Evolutionary conservation across 768 basidiomycete species (phyloP).

Genomic region (Fibroporia radiculosa): DNA sequence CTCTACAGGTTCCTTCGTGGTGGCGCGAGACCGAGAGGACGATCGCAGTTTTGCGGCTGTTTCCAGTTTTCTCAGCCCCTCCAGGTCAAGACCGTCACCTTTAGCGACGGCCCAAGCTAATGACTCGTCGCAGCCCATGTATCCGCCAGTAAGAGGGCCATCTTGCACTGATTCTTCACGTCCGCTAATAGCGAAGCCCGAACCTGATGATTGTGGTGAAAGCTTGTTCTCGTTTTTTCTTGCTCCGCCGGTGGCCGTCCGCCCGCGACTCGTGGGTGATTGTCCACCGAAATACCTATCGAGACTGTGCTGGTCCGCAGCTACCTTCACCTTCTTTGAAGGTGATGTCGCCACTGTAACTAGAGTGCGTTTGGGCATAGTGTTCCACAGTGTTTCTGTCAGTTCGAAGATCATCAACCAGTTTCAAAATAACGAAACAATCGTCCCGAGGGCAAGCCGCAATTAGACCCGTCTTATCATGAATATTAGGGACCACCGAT

Average conservation of each 20-base stretch:
- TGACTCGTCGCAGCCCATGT: not conserved
- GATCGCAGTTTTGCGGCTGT: not conserved
- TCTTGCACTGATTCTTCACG: not conserved
- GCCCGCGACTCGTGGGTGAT: no score
- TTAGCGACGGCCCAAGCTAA: slow-evolving; percentile 17
- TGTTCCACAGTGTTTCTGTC: no score
- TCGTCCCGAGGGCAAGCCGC: no score
- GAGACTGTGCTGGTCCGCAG: slow-evolving; percentile 13
- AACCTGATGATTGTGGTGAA: not conserved
- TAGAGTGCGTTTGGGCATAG: slow-evolving; percentile 16
- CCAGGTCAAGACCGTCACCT: slow-evolving; percentile 18
- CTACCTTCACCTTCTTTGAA: slow-evolving; percentile 12
- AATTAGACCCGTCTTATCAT: no score
- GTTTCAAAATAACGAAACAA: no score
- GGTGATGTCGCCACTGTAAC: slow-evolving; percentile 6
- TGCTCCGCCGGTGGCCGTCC: no score
- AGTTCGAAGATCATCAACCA: no score
- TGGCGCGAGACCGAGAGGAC: not conserved
- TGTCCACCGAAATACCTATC: slow-evolving; percentile 17
- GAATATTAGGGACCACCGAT: no score
- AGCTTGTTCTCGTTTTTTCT: not conserved
- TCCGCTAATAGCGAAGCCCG: no score
- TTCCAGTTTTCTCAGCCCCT: slow-evolving; percentile 15
- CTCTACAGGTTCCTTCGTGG: slow-evolving; percentile 5
- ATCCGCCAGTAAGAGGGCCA: no score